Evolutionary conservation across 2,329 filamentous ascomycete genomes (phyloP), one percentile per base, ranked within the genome.

Genomic region (Cercospora janseana): DNA sequence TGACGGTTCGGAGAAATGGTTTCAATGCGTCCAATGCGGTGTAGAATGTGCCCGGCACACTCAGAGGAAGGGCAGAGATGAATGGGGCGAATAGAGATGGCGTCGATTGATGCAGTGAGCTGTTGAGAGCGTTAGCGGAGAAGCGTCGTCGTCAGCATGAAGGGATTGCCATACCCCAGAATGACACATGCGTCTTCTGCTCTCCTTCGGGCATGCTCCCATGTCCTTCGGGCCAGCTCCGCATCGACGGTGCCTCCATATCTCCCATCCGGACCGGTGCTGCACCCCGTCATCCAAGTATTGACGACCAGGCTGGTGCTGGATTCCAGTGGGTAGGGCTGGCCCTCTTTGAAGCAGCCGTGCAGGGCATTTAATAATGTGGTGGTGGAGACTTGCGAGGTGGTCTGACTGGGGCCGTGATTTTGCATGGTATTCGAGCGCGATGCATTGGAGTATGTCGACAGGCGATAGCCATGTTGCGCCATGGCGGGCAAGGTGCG

Each of bases 171-270:
- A 60, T 77, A 95, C 89, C 87, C 87, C 60, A 98, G 72, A 46
- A 97, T 78, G 57, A 98, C 87, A 66, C 91, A 96, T 12, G 89
- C 91, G 73, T 98, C 93, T 69, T 98, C 93, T 32, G 93, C 93
- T 73, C 93, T 82, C 55, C 93, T 83, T 60, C 92, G 82, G 49
- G 93, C 92, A 75, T 98, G 93, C 72, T 98, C 93, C 92, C 93
- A 98, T 2, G 91, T 90, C 67, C 88, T 82, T 45, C 82, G 77
- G 12, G 88, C 87, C 43, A 98, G 72, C 16, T 86, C 81, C 32
- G 80, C 72, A 70, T 98, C 93, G 32, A 97, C 81, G 6, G 87
- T 90, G 46, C 87, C 88, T 44, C 87, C 88, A 38, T 77, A 75
- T 49, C 80, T 78, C 28, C 86, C 87, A 63, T 89, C 81, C 2